A percentile compares a stretch with the other conserved stretches of the same genome.
phyloP scores from a whole-genome alignment of 225 moss, liverwort and hornwort genomes.

The Sphagnum contortum region DNA sequence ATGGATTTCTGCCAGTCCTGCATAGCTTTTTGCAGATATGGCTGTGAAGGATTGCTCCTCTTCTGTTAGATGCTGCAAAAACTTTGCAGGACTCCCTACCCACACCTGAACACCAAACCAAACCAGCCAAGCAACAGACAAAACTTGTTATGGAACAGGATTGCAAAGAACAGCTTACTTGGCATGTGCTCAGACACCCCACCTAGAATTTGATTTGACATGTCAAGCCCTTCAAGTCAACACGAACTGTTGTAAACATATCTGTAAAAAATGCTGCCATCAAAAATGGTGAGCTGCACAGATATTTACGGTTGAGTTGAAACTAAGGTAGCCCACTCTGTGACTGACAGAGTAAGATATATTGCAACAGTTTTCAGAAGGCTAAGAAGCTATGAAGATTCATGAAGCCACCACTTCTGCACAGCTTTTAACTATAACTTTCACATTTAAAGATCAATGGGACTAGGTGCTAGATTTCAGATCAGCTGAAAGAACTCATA shows the following conservation, averaged over 20 bases:
- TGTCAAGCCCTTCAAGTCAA: background rate
- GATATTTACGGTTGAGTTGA: too few species aligned
- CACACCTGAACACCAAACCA: slow-evolving; percentile 42
- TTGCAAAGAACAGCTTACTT: background rate
- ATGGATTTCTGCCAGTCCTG: slow-evolving; percentile 36
- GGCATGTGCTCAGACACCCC: too few species aligned
- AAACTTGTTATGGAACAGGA: too few species aligned
- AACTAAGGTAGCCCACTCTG: too few species aligned
- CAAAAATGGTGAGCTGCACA: too few species aligned
- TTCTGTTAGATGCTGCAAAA: slow-evolving; percentile 60
- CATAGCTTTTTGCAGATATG: slow-evolving; percentile 78
- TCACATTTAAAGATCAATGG: too few species aligned
- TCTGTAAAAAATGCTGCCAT: background rate
- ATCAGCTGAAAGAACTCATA: slow-evolving; percentile 2
- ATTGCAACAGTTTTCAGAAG: too few species aligned
- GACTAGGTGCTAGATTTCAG: too few species aligned
- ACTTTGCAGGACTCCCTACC: slow-evolving; percentile 92
- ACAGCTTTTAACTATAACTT: too few species aligned
- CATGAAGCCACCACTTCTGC: too few species aligned
- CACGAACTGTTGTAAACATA: background rate
- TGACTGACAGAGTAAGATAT: too few species aligned
- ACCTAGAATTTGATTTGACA: background rate
- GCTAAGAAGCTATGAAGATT: too few species aligned
- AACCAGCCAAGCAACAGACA: background rate
- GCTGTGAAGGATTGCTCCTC: slow-evolving; percentile 68